phyloP scores from a whole-genome alignment of 1,139 yeast genomes.

The Taiozyma onychis region DNA sequence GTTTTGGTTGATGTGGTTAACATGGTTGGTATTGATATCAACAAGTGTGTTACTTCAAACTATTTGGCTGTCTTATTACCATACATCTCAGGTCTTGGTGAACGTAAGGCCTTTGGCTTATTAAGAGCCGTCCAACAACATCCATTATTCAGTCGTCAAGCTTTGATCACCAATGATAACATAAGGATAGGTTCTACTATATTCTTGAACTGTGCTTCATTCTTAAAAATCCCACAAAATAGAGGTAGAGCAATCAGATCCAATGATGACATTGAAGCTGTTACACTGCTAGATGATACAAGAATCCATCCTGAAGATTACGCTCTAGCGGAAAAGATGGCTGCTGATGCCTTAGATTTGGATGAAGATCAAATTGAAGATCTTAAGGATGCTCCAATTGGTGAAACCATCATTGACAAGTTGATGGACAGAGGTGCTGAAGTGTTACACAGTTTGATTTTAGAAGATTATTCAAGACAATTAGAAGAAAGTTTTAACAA shows the following conservation, averaged over 20 bases:
- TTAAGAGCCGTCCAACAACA: conserved; percentile 72
- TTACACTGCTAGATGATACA: conserved; percentile 77
- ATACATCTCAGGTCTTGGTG: conserved; percentile 88
- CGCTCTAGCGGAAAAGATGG: conserved; percentile 92
- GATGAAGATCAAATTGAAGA: conserved; percentile 92
- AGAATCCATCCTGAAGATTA: conserved; percentile 98
- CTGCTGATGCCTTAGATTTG: conserved; percentile 93
- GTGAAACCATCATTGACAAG: conserved; percentile 68
- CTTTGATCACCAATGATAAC: conserved; percentile 74
- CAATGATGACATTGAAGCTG: conserved; percentile 56
- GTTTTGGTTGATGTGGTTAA: conserved; percentile 88
- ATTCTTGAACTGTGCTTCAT: conserved; percentile 89
- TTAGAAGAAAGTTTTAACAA: conserved; percentile 71
- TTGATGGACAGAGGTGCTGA: conserved; percentile 78
- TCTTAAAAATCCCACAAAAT: conserved; percentile 71
- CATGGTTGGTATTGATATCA: conserved; percentile 88
- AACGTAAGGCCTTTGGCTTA: conserved; percentile 88
- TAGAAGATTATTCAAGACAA: conserved; percentile 93
- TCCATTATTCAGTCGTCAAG: conserved; percentile 63
- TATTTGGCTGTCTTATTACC: conserved; percentile 68
- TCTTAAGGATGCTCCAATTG: conserved; percentile 55
- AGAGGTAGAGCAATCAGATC: conserved; percentile 30
- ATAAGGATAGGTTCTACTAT: conserved; percentile 59
- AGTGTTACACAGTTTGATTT: conserved; percentile 75
- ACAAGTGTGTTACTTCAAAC: conserved; percentile 76